These are phyloP conservation scores for Aureobasidium lini DNA, from an alignment of 2,329 filamentous ascomycete genomes.

Conservation along the genomic window DNA sequence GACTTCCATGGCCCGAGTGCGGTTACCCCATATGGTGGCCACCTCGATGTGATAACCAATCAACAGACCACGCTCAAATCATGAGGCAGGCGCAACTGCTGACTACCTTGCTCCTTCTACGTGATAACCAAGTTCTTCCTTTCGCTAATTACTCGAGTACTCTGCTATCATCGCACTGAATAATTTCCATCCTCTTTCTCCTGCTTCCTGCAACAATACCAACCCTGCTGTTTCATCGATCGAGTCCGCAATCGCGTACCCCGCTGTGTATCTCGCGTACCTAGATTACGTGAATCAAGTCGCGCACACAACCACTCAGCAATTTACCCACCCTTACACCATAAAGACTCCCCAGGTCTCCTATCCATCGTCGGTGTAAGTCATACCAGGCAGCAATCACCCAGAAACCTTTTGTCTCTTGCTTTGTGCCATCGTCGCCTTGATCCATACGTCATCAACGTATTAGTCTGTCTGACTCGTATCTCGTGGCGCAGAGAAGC, in stretches of 20 bases:
- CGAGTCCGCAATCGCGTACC: constrained; percentile 11
- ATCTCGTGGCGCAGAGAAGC: constrained; percentile 26
- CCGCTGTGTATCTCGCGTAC: constrained; percentile 10
- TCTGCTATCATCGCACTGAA: constrained; percentile 1
- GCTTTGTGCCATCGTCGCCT: not conserved
- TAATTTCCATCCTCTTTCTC: not conserved
- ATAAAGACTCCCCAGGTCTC: not conserved
- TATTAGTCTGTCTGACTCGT: constrained; percentile 15
- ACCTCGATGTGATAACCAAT: constrained; percentile 6
- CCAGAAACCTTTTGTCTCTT: not conserved
- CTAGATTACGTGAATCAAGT: constrained; percentile 10
- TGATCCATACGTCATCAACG: constrained; percentile 14
- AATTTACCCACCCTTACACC: constrained; percentile 5
- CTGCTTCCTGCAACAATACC: not conserved
- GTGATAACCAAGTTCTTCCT: not conserved
- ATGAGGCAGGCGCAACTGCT: not conserved
- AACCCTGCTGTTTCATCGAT: constrained; percentile 4
- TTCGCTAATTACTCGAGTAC: not conserved
- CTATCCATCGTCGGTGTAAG: constrained; percentile 3
- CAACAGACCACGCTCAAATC: constrained; percentile 9
- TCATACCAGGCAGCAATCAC: not conserved
- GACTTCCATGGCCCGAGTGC: constrained; percentile 2
- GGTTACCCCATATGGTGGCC: constrained; percentile 1
- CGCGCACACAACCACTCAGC: constrained; percentile 10
- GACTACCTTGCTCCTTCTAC: not conserved